Base-by-base conservation (phyloP, 1,139 yeast genomes). In the Lodderomyces orthopsilosis region DNA sequence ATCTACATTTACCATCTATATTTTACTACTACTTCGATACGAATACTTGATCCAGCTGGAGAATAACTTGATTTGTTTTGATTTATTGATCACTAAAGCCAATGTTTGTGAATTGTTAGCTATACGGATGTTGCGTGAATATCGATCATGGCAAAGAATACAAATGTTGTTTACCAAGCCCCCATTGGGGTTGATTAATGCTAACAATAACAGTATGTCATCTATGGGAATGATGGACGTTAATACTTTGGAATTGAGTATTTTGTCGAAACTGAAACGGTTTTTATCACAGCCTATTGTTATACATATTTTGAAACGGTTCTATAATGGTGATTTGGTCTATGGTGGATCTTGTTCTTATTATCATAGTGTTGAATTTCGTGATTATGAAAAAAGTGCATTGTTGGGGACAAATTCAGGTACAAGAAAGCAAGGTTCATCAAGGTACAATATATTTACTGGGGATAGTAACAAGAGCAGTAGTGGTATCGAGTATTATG, bases 271-370 rank as follows among this genome's bases (percentile, higher is more conserved):
- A 47, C 76, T 83, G 2, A 80, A 80, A 51, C 66, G 65, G 49
- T 76, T 80, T 47, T 61, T 80, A 41, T 73, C 82, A 2, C 83
- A 79, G 53, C 85, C 85, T 0, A 68, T 76, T 14, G 73, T 80
- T 3, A 68, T 74, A 2, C 68, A 73, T 30, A 74, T 78, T 2
- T 56, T 80, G 42, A 75, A 75, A 41, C 69, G 75, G 42, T 72
- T 81, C 38, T 79, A 82, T 69, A 72, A 75, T 48, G 85, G 85
- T 2, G 77, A 64, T 38, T 56, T 71, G 27, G 61, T 69, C 8
- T 45, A 66, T 26, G 59, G 57, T 30, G 49, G 49, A 15, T 41
- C 37, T 17, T 18, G 22, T 17, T 26, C 22, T 7, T 30, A 32
- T 17, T 17, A 27, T 26, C 33, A 37, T 6, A 17, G 10, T 35